These are phyloP conservation scores for Panicum virgatum DNA, from an alignment of 202 grass and related monocot species.

Conservation along the genomic window DNA sequence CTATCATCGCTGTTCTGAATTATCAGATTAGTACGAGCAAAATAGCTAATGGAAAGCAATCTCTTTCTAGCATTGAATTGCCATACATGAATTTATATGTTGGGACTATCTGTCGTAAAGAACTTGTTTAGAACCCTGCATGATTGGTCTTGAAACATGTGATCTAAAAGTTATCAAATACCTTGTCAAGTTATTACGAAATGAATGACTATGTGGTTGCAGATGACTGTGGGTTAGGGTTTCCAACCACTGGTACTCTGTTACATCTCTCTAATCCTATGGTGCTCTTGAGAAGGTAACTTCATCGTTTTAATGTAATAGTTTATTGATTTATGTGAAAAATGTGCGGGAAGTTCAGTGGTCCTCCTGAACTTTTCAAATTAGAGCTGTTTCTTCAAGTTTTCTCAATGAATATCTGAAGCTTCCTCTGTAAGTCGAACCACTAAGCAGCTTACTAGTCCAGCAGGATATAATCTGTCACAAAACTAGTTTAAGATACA, in stretches of 20 bases:
- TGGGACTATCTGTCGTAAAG: background rate
- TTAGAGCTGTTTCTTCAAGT: background rate
- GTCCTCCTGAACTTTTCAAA: background rate
- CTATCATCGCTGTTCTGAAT: background rate
- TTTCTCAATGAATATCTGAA: too few relatives aligned
- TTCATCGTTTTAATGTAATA: background rate
- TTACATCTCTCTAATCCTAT: background rate
- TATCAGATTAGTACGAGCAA: background rate
- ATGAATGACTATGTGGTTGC: background rate
- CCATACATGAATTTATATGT: background rate
- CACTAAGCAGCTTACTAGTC: background rate
- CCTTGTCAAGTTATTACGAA: background rate
- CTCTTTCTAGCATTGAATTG: background rate
- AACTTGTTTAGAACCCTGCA: background rate
- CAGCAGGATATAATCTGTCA: conserved; percentile 15
- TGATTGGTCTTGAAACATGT: background rate
- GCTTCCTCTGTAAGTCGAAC: background rate
- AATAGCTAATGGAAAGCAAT: background rate
- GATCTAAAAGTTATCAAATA: background rate
- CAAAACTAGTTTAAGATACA: conserved; percentile 38
- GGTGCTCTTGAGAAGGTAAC: background rate
- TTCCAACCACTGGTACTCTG: background rate
- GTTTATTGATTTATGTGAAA: background rate
- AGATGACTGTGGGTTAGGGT: background rate
- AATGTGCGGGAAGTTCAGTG: background rate